phyloP scores from a whole-genome alignment of 495 filamentous ascomycete species.

The Penicillium subrubescens region DNA sequence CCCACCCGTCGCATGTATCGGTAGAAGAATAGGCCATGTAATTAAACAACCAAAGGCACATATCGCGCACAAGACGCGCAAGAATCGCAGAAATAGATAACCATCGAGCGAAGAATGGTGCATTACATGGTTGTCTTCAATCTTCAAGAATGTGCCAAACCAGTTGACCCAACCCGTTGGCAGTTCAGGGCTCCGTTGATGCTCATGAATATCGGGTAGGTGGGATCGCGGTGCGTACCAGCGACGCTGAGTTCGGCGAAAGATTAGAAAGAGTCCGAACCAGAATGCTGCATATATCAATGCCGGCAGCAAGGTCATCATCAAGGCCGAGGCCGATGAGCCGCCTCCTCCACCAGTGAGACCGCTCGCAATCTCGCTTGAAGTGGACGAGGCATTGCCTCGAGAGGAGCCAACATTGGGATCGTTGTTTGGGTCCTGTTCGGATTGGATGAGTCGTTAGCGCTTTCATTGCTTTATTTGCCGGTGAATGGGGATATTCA shows the following conservation, averaged over 20 bases:
- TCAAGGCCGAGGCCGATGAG: slow-evolving; percentile 54
- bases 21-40: slow-evolving; percentile 81
- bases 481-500: background rate
- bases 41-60: slow-evolving; percentile 75
- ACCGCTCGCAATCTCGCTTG: slow-evolving; percentile 34
- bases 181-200: slow-evolving; percentile 46
- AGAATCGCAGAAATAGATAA: slow-evolving; percentile 80
- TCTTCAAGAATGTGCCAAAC: slow-evolving; percentile 61
- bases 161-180: slow-evolving; percentile 58
- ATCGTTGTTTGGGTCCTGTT: slow-evolving; percentile 42
- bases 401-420: slow-evolving; percentile 48
- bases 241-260: slow-evolving; percentile 69
- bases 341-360: slow-evolving; percentile 33
- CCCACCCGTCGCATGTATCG: slow-evolving; percentile 74
- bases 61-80: slow-evolving; percentile 69
- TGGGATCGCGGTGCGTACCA: slow-evolving; percentile 86
- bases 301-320: slow-evolving; percentile 74
- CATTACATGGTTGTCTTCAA: slow-evolving; percentile 62
- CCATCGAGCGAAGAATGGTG: slow-evolving; percentile 74
- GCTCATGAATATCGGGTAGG: slow-evolving; percentile 67
- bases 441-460: slow-evolving; percentile 1
- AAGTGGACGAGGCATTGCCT: slow-evolving; percentile 43
- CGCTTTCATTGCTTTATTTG: background rate
- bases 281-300: slow-evolving; percentile 66
- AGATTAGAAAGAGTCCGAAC: slow-evolving; percentile 69